A percentile compares a stretch with the other conserved stretches of the same genome.
Conservation (phyloP, 2,329 filamentous ascomycete genomes). For the Claviceps sp. region DNA sequence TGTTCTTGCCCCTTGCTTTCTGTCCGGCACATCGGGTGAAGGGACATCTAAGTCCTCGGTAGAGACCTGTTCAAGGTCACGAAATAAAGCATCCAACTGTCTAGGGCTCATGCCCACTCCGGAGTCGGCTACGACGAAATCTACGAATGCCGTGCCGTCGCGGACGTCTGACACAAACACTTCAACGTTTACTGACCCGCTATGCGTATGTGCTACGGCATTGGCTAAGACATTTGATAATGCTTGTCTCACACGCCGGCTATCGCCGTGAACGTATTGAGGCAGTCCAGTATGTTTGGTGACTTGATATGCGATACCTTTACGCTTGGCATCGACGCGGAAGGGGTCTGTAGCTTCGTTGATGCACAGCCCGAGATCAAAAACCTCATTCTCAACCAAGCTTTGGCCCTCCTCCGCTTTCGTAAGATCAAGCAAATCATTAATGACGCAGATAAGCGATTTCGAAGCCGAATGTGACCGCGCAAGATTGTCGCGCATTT, state of each 20-base stretch:
- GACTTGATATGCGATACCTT: constrained; percentile 58
- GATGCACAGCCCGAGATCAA: constrained; percentile 59
- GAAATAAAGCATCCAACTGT: constrained; percentile 42
- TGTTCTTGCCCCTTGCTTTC: constrained; percentile 26
- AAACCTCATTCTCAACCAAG: constrained; percentile 67
- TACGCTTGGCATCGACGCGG: constrained; percentile 58
- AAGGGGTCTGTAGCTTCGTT: constrained; percentile 69
- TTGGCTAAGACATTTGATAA: constrained; percentile 77
- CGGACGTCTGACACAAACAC: constrained; percentile 45
- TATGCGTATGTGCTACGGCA: constrained; percentile 62
- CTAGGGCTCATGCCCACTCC: constrained; percentile 57
- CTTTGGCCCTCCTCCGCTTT: constrained; percentile 74
- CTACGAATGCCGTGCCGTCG: constrained; percentile 48
- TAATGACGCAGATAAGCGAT: constrained; percentile 86
- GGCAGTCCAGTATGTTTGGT: constrained; percentile 57
- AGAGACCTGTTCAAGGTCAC: constrained; percentile 45
- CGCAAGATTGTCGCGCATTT: constrained; percentile 72
- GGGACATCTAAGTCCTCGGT: constrained; percentile 26
- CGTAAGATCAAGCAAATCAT: constrained; percentile 77
- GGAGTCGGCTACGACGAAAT: constrained; percentile 65
- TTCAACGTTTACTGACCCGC: constrained; percentile 58
- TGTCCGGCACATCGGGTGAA: constrained; percentile 13
- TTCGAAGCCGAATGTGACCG: constrained; percentile 86
- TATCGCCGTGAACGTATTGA: constrained; percentile 60
- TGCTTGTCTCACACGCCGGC: constrained; percentile 65